phyloP scores from a whole-genome alignment of 202 grass and related monocot species.

The Cymbopogon flexuosus region DNA sequence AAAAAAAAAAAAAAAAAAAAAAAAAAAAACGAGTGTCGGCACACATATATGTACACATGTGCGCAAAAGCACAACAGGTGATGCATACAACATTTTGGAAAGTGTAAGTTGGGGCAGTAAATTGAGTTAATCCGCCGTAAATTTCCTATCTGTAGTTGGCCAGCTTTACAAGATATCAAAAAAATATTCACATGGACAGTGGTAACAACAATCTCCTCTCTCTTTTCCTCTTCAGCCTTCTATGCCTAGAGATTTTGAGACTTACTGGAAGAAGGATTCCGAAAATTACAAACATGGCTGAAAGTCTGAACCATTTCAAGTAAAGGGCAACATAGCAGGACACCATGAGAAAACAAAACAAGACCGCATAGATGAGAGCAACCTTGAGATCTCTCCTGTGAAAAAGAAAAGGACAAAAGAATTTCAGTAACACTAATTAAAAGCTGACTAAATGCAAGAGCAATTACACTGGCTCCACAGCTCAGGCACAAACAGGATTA shows the following conservation, averaged over 20 bases:
- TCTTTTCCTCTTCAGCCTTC: constrained; percentile 76
- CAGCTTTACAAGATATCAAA: constrained; percentile 39
- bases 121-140: constrained; percentile 6
- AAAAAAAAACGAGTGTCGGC: not conserved
- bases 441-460: not conserved
- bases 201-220: constrained; percentile 85
- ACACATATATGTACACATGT: constrained; percentile 28
- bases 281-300: constrained; percentile 53
- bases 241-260: constrained; percentile 88
- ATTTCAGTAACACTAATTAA: constrained; percentile 2
- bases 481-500: constrained; percentile 6
- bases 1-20: not conserved
- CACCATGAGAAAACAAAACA: constrained; percentile 77
- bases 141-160: constrained; percentile 44
- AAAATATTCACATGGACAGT: constrained; percentile 92
- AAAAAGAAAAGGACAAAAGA: constrained; percentile 21
- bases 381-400: constrained; percentile 68
- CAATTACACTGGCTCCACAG: not conserved
- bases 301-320: constrained; percentile 62
- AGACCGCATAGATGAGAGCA: constrained; percentile 55
- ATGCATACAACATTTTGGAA: constrained; percentile 29
- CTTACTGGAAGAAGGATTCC: constrained; percentile 63
- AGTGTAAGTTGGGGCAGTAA: not conserved
- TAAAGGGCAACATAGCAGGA: constrained; percentile 57
- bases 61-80: not conserved